Evolutionary conservation across 495 filamentous ascomycete species (phyloP), one percentile per base, ranked within the genome.

Genomic region (Daldinia childiae): DNA sequence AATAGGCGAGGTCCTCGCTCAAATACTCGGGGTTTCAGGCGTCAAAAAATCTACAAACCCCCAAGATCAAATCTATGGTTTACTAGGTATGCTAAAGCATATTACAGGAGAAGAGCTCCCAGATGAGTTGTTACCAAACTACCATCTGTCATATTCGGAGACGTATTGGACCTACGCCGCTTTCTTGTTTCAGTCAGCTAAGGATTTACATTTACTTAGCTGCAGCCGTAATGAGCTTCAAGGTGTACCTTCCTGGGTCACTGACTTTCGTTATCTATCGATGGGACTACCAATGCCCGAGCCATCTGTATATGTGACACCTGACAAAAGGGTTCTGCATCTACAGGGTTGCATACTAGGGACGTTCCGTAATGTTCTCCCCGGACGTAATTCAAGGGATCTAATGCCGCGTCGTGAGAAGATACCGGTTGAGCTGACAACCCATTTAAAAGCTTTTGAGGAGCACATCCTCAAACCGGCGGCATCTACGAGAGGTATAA

Each of bases 181-280:
- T 8, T 70, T 59, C n/a, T 15, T 74, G n/a, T 48, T 74, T 11
- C 24, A 66, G 29, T 55, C 58, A 3, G 5, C 27, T 27, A 45
- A 58, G 4, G 34, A 60, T 17, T 17, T 74, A 12, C 1, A 17
- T 6, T 17, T 74, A 14, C 67, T 74, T 7, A 29, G 58, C 1
- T 69, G 51, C 41, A 8, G 0, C 1, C 1, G 38, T 6, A 62
- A 36, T 12, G 7, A 60, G 32, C 66, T 73, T 5, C 48, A 58
- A 14, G 17, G 48, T 38, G 61, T 61, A 7, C 71, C 71, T 4
- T 73, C 71, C 7, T 73, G 71, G 71, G 66, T 73, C 15, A 32
- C 66, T 14, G 71, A 73, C 15, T 73, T 73, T 12, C 71, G 71
- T 0, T n/a, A n/a, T n/a, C n/a, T n/a, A n/a, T n/a, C n/a, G n/a